These are phyloP conservation scores for Tetrapisispora namnaoensis DNA, from an alignment of 805 yeast species.

Conservation along the genomic window DNA sequence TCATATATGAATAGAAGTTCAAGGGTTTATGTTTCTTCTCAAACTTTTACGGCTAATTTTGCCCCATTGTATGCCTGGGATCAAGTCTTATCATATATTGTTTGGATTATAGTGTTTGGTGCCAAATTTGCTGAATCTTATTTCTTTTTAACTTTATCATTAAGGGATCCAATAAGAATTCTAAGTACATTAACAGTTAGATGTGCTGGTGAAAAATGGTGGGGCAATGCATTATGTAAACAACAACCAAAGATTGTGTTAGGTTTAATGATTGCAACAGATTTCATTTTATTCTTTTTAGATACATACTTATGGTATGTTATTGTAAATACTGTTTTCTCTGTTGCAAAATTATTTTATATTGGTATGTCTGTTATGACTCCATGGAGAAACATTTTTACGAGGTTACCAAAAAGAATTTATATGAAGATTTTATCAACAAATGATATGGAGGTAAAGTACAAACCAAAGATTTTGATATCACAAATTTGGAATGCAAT, in stretches of 20 bases:
- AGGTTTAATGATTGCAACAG: conserved; percentile 89
- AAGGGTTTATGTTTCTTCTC: conserved; percentile 84
- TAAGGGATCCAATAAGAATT: conserved; percentile 90
- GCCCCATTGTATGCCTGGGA: conserved; percentile 73
- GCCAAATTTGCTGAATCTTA: conserved; percentile 89
- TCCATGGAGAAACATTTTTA: conserved; percentile 98
- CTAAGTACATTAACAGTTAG: conserved; percentile 80
- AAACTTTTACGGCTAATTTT: conserved; percentile 90
- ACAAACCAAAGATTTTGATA: conserved; percentile 94
- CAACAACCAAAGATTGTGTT: conserved; percentile 83
- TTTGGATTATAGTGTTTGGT: conserved; percentile 81
- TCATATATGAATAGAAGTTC: conserved; percentile 83
- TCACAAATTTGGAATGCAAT: conserved; percentile 99
- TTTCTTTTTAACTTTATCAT: conserved; percentile 76
- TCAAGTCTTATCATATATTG: conserved; percentile 87
- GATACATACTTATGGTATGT: conserved; percentile 99
- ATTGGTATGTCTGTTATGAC: conserved; percentile 97
- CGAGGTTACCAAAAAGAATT: conserved; percentile 96
- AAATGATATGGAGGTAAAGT: conserved; percentile 96
- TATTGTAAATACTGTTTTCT: conserved; percentile 84
- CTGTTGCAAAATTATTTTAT: conserved; percentile 95
- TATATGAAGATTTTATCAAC: conserved; percentile 96
- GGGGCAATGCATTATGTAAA: conserved; percentile 57
- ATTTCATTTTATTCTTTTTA: conserved; percentile 88
- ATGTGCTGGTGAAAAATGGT: conserved; percentile 93